Evolutionary conservation across 2,329 filamentous ascomycete species (phyloP), one percentile per base, ranked within the genome.

Genomic region (Pseudopyricularia javanii): DNA sequence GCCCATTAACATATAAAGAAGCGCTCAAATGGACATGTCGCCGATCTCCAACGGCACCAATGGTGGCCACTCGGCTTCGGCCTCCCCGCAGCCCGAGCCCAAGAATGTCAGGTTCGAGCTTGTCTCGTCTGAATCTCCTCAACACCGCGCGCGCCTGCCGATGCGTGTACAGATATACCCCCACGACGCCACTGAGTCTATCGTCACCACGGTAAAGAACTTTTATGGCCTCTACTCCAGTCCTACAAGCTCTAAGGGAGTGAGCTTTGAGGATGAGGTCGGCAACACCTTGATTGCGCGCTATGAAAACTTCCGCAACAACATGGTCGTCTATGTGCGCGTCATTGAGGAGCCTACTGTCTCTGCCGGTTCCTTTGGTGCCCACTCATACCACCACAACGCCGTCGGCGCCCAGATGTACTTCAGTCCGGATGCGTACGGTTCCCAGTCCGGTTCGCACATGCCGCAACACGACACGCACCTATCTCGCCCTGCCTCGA

Each of bases 121-220:
- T 53, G 74, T 89, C 60, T 81, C 86, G 61, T 75, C 78, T 52
- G 79, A 86, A 60, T 78, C 79, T 32, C 80, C 82, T 56, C 79
- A 85, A 64, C 81, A 80, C 61, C 80, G 82, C 61, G 86, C 85
- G 70, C 83, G 87, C 64, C 74, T 91, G 59, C 86, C 87, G n/a
- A 84, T 91, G 80, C 78, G 86, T 62, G 86, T 91, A 52, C 87
- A 94, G 63, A 96, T 98, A 60, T 95, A 86, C 64, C 88, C 88
- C 48, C 91, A 97, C 69, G 93, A 98, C 73, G 91, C 88, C 51
- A 97, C 91, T 22, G 91, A 97, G 66, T 96, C 91, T 34, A 98
- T 98, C 71, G 88, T 97, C 58, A 93, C 90, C 14, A 97, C 93
- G 1, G 91, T 97, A 64, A 97, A 95, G 78, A 97, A 96, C 74